These are phyloP conservation scores for Aspergillus carbonarius DNA, from an alignment of 2,329 filamentous ascomycete species.

Conservation along the genomic window DNA sequence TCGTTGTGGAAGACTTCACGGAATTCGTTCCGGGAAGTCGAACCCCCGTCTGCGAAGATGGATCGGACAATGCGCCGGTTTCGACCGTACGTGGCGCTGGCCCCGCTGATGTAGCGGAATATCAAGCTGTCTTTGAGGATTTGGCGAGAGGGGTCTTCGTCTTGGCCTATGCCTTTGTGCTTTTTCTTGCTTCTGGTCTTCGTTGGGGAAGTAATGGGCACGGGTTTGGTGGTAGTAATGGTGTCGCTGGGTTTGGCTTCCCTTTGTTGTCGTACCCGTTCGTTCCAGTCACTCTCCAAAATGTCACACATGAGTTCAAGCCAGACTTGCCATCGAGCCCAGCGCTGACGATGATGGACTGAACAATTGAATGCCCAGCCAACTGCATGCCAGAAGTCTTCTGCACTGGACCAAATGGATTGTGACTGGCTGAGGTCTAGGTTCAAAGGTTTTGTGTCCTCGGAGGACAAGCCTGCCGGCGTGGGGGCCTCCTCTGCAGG, in stretches of 20 bases:
- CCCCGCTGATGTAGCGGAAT: constrained; percentile 41
- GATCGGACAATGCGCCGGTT: constrained; percentile 46
- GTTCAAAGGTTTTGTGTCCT: constrained; percentile 55
- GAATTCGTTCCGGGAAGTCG: constrained; percentile 42
- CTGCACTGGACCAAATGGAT: constrained; percentile 71
- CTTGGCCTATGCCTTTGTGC: not conserved
- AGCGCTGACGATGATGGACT: constrained; percentile 67
- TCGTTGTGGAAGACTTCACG: constrained; percentile 47
- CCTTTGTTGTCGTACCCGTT: constrained; percentile 23
- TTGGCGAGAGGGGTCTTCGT: constrained; percentile 11
- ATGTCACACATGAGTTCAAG: constrained; percentile 65
- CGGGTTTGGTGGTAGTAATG: no score
- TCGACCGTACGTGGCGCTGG: constrained; percentile 31
- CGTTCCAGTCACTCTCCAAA: constrained; percentile 46
- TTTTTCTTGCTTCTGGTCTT: constrained; percentile 19
- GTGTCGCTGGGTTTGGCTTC: not conserved
- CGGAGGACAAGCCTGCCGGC: constrained; percentile 25
- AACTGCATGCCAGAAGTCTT: constrained; percentile 84
- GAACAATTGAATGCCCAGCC: constrained; percentile 96
- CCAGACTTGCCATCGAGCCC: constrained; percentile 80
- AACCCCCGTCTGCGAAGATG: constrained; percentile 48
- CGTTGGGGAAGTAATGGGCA: not conserved
- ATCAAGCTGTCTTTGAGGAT: constrained; percentile 43
- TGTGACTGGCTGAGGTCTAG: constrained; percentile 62
- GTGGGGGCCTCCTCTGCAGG: constrained; percentile 22